phyloP scores from a whole-genome alignment of 2,329 filamentous ascomycete genomes.

The Helotiales sp. region DNA sequence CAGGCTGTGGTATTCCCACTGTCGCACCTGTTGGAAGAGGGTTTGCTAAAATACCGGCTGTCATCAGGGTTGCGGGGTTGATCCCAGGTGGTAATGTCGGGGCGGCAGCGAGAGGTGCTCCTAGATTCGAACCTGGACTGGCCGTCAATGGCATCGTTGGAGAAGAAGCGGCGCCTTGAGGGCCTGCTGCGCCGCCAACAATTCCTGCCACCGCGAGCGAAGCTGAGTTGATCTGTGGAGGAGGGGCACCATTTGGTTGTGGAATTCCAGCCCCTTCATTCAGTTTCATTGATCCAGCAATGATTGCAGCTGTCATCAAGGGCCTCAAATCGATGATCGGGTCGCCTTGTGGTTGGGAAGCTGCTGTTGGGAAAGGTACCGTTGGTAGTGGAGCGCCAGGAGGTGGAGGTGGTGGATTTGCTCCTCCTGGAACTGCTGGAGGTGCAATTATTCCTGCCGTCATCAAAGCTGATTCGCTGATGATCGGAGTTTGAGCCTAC shows the following conservation, averaged over 20 bases:
- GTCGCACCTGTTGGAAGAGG: not conserved
- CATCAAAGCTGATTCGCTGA: not conserved
- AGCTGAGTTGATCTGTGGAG: not conserved
- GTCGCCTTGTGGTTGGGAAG: not conserved
- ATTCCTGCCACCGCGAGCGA: not conserved
- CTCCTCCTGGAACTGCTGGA: not conserved
- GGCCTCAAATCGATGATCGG: not conserved
- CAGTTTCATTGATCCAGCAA: constrained; percentile 8
- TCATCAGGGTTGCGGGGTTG: not conserved
- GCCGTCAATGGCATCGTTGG: not conserved
- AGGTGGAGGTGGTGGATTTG: not conserved
- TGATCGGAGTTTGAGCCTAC: not conserved
- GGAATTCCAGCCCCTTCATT: not conserved
- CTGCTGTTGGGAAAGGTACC: not conserved
- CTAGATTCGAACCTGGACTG: not conserved
- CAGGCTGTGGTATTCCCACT: not conserved
- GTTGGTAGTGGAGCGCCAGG: not conserved
- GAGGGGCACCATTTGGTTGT: not conserved
- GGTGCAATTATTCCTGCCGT: constrained; percentile 1
- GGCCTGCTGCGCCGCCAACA: not conserved
- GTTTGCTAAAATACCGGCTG: not conserved
- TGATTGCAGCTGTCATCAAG: not conserved
- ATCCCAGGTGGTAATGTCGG: not conserved
- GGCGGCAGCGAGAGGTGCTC: not conserved
- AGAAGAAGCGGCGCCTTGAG: not conserved